A percentile compares a stretch with the other conserved stretches of the same genome.
phyloP scores from a whole-genome alignment of 2,329 filamentous ascomycete genomes.

The Sporothrix schenckii region DNA sequence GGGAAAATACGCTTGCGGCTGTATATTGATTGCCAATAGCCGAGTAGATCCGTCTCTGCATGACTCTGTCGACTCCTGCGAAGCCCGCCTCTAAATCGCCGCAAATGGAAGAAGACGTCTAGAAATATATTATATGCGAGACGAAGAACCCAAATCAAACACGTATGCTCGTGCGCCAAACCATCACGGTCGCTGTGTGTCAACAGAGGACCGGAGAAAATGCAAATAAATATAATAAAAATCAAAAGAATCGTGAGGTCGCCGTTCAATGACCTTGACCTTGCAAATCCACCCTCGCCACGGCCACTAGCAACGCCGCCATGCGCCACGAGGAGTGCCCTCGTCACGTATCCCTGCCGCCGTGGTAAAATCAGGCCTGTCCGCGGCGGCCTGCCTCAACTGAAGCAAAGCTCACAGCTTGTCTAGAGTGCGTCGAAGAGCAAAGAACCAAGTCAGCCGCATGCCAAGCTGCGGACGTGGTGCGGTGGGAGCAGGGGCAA shows the following conservation, averaged over 20 bases:
- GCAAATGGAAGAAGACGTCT: not conserved
- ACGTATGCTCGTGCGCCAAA: conserved; percentile 15
- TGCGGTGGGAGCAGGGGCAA: not conserved
- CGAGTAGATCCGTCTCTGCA: not conserved
- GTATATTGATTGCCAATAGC: not conserved
- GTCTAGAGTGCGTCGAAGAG: conserved; percentile 11
- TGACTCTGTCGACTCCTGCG: too few species aligned
- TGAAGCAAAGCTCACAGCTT: conserved; percentile 7
- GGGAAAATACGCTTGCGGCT: conserved; percentile 5
- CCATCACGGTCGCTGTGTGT: conserved; percentile 19
- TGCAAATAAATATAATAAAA: not conserved
- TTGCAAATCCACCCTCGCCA: not conserved
- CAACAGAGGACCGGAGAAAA: conserved; percentile 16
- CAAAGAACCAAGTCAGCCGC: conserved; percentile 14
- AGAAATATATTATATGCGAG: not conserved
- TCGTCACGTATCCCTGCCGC: not conserved
- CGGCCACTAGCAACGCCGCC: not conserved
- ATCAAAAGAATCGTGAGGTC: not conserved
- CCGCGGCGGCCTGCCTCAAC: not conserved
- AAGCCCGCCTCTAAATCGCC: not conserved
- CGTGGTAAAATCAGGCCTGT: not conserved
- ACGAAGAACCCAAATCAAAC: not conserved
- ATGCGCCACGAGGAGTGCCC: too few species aligned
- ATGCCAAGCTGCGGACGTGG: not conserved
- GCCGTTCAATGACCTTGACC: not conserved